These are phyloP conservation scores for Testicularia cyperi DNA, from an alignment of 1,284 basidiomycete genomes.

Conservation along the genomic window DNA sequence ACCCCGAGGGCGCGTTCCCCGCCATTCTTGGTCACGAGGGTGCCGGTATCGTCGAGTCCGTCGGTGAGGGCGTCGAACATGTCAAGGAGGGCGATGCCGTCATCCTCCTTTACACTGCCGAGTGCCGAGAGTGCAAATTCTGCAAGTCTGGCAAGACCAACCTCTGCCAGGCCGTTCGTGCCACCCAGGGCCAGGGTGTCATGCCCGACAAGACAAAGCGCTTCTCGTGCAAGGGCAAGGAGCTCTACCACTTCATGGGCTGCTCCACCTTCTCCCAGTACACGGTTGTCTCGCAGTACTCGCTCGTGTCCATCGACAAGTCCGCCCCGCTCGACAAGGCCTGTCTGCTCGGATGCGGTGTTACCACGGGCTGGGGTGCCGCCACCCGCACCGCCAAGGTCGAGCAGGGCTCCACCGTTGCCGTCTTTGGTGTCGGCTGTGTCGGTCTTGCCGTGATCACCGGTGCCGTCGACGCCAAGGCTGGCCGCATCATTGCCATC, in stretches of 20 bases:
- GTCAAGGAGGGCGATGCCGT: slow-evolving; percentile 73
- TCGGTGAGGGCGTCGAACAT: slow-evolving; percentile 87
- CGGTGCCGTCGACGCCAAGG: slow-evolving; percentile 76
- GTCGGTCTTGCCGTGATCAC: slow-evolving; percentile 82
- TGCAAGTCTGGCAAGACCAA: slow-evolving; percentile 99
- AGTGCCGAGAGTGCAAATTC: slow-evolving; percentile 66
- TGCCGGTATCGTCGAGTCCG: slow-evolving; percentile 72
- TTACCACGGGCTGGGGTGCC: slow-evolving; percentile 94
- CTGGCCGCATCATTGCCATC: slow-evolving; percentile 85
- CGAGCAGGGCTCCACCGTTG: slow-evolving; percentile 72
- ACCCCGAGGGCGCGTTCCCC: slow-evolving; percentile 94
- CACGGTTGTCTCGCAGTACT: slow-evolving; percentile 96
- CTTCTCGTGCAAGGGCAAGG: slow-evolving; percentile 86
- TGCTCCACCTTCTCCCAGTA: slow-evolving; percentile 98
- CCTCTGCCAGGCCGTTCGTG: slow-evolving; percentile 69
- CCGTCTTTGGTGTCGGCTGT: slow-evolving; percentile 92
- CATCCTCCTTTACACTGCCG: slow-evolving; percentile 67
- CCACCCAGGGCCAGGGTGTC: slow-evolving; percentile 90
- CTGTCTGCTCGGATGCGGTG: slow-evolving; percentile 89
- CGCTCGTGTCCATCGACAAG: slow-evolving; percentile 83
- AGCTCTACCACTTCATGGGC: slow-evolving; percentile 95
- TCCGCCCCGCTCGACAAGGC: slow-evolving; percentile 89
- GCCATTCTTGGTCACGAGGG: slow-evolving; percentile 72
- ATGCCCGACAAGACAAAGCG: slow-evolving; percentile 93
- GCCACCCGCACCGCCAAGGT: slow-evolving; percentile 68